These are phyloP conservation scores for Dovyalis caffra DNA, from an alignment of 345 rosid genomes.

Conservation along the genomic window DNA sequence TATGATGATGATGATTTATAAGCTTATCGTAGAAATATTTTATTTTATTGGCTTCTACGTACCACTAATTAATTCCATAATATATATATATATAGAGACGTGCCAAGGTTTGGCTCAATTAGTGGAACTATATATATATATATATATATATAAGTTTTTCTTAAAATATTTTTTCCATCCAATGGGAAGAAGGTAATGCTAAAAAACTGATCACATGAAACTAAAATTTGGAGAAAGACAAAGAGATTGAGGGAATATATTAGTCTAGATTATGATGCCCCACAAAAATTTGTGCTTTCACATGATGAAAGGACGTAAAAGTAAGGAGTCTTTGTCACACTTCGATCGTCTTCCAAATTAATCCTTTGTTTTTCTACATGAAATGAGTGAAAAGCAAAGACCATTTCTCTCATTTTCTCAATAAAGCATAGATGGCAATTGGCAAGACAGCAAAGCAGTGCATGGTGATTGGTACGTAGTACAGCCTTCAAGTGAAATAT, in stretches of 20 bases:
- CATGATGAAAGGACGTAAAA: constrained; percentile 29
- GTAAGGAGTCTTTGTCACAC: constrained; percentile 26
- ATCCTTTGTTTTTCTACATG: constrained; percentile 16
- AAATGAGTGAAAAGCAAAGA: background rate
- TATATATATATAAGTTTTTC: too few species aligned
- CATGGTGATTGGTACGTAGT: background rate
- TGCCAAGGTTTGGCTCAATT: constrained; percentile 28
- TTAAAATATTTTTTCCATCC: background rate
- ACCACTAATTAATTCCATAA: too few species aligned
- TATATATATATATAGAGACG: constrained; percentile 11
- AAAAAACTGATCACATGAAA: background rate
- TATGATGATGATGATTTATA: constrained; percentile 20
- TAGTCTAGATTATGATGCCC: constrained; percentile 28
- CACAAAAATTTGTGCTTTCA: constrained; percentile 24
- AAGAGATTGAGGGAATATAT: constrained; percentile 3
- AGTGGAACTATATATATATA: constrained; percentile 12
- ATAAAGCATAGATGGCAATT: background rate
- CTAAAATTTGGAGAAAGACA: background rate
- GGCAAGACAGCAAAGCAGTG: background rate
- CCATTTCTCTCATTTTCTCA: background rate
- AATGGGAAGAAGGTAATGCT: constrained; percentile 23
- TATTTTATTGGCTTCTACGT: background rate
- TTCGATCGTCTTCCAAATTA: constrained; percentile 12
- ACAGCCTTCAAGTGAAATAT: background rate
- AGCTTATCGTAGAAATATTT: background rate